These are phyloP conservation scores for Hymenotorrendiella dingleyae DNA, from an alignment of 2,329 filamentous ascomycete genomes.

Conservation along the genomic window DNA sequence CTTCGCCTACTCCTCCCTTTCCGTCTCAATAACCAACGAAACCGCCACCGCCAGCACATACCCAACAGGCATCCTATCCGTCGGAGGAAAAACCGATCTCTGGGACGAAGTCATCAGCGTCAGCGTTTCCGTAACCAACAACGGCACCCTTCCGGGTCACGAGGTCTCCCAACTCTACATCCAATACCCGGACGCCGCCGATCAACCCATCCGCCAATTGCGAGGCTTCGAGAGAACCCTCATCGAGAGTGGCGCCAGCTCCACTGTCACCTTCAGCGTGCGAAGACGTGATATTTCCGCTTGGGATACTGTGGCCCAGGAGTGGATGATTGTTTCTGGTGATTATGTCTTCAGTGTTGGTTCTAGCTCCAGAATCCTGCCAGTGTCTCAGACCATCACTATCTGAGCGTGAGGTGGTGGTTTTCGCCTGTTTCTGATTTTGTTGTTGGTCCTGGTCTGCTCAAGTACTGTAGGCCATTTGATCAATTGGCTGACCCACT, in stretches of 20 bases:
- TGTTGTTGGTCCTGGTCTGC: too few species aligned
- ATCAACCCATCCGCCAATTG: conserved; percentile 43
- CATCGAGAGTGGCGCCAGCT: conserved; percentile 40
- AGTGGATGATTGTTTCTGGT: conserved; percentile 58
- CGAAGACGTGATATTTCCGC: conserved; percentile 56
- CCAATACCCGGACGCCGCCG: conserved; percentile 65
- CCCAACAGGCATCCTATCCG: conserved; percentile 51
- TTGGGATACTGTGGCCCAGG: conserved; percentile 56
- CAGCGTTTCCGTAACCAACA: conserved; percentile 42
- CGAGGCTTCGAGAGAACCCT: conserved; percentile 69
- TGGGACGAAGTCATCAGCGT: conserved; percentile 47
- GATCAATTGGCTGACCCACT: too few species aligned
- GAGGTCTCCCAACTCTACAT: conserved; percentile 38
- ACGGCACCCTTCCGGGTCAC: conserved; percentile 33
- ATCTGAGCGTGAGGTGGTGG: too few species aligned
- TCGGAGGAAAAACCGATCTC: conserved; percentile 49
- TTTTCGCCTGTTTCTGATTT: too few species aligned
- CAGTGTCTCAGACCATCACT: neutral
- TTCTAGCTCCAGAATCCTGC: conserved; percentile 21
- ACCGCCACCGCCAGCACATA: conserved; percentile 36
- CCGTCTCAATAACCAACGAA: conserved; percentile 33
- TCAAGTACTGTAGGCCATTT: too few species aligned
- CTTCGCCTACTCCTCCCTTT: conserved; percentile 40
- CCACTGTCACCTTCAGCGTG: conserved; percentile 44
- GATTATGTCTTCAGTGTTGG: conserved; percentile 48